Evolutionary conservation across 2,329 filamentous ascomycete genomes (phyloP).

Genomic region (Chaetomium olivaceum): DNA sequence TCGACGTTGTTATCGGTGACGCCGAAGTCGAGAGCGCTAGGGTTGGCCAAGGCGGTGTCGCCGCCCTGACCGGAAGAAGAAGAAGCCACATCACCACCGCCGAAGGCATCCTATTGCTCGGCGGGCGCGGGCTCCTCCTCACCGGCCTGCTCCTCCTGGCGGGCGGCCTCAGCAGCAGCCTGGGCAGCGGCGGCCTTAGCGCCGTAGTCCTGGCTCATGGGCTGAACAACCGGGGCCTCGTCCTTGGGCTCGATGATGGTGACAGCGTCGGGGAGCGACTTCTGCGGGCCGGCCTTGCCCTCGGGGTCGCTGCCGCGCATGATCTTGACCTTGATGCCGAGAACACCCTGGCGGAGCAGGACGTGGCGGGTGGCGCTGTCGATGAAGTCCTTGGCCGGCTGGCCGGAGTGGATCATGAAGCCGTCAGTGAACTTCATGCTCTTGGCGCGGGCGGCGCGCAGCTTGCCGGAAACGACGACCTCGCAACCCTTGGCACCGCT

Average conservation of each 20-base stretch:
- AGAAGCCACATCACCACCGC: conserved; percentile 22
- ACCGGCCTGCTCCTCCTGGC: conserved; percentile 54
- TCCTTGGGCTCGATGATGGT: conserved; percentile 99
- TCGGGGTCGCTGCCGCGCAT: conserved; percentile 99
- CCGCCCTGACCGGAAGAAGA: conserved; percentile 6
- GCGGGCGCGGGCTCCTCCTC: conserved; percentile 58
- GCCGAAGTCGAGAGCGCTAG: not conserved
- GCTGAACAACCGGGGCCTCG: conserved; percentile 92
- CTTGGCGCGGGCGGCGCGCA: conserved; percentile 98
- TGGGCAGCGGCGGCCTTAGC: conserved; percentile 75
- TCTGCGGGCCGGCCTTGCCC: conserved; percentile 97
- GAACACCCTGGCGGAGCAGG: conserved; percentile 98
- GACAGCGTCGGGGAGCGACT: conserved; percentile 96
- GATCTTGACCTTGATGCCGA: conserved; percentile 99
- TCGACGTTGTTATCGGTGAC: not conserved
- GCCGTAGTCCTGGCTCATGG: conserved; percentile 97
- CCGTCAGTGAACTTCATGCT: conserved; percentile 99
- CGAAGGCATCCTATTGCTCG: conserved; percentile 46
- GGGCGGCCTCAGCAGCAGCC: conserved; percentile 63
- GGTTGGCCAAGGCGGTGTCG: not conserved
- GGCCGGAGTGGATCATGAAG: conserved; percentile 99
- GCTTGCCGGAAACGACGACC: conserved; percentile 98
- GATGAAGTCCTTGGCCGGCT: conserved; percentile 99
- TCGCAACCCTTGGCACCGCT: conserved; percentile 99
- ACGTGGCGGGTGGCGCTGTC: conserved; percentile 98